phyloP scores from a whole-genome alignment of 495 filamentous ascomycete genomes.

The Amniculicola lignicola region DNA sequence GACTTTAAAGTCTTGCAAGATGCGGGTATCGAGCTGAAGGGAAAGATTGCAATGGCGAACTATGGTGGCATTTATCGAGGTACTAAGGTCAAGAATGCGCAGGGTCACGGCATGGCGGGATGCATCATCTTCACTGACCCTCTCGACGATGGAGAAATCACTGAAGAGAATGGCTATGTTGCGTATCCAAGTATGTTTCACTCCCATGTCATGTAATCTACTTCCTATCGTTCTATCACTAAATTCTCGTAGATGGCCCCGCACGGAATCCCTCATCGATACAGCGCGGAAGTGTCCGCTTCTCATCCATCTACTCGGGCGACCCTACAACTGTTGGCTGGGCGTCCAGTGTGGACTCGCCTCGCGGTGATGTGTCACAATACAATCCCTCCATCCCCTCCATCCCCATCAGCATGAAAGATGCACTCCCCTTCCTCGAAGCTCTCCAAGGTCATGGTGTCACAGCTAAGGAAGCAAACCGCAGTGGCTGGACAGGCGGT shows the following conservation, averaged over 20 bases:
- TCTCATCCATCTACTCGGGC: slow-evolving; percentile 36
- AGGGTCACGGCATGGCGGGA: slow-evolving; percentile 38
- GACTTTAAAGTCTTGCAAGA: slow-evolving; percentile 37
- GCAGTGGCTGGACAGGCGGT: slow-evolving; percentile 34
- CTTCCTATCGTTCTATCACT: not conserved
- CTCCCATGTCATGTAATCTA: not conserved
- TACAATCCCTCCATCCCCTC: slow-evolving; percentile 38
- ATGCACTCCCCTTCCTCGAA: slow-evolving; percentile 36
- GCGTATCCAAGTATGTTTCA: slow-evolving; percentile 31
- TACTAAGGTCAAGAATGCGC: slow-evolving; percentile 39
- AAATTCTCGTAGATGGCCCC: slow-evolving; percentile 29
- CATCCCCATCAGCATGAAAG: slow-evolving; percentile 35
- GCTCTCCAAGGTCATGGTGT: slow-evolving; percentile 37
- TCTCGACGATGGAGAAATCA: slow-evolving; percentile 37
- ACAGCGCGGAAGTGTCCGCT: slow-evolving; percentile 37
- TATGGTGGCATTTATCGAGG: slow-evolving; percentile 39
- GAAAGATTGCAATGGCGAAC: slow-evolving; percentile 39
- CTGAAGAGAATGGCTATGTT: slow-evolving; percentile 36
- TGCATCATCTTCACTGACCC: slow-evolving; percentile 39
- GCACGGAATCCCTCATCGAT: slow-evolving; percentile 37
- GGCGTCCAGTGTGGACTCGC: slow-evolving; percentile 30
- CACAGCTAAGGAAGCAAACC: slow-evolving; percentile 34
- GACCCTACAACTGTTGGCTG: slow-evolving; percentile 41
- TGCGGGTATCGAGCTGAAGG: slow-evolving; percentile 34
- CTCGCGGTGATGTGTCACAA: slow-evolving; percentile 21